A percentile compares a stretch with the other conserved stretches of the same genome.
Evolutionary conservation across 768 basidiomycete genomes (phyloP).

Genomic region (Mycena epipterygia): DNA sequence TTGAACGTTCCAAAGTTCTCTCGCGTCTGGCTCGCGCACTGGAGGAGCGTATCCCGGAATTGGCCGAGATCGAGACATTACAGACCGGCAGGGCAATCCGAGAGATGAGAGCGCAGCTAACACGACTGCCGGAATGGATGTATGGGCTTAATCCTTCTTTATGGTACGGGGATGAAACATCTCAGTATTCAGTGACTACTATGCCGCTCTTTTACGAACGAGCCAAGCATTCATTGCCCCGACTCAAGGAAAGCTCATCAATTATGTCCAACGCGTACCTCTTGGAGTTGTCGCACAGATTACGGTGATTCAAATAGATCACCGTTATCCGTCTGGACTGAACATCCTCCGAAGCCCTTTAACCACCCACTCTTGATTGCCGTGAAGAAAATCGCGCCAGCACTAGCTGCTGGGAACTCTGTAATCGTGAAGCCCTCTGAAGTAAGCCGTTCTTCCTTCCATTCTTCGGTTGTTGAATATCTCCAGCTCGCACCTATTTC

Average conservation of each 20-base stretch:
- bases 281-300: slow-evolving; percentile 93
- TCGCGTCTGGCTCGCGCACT: slow-evolving; percentile 74
- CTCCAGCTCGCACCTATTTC: slow-evolving; percentile 81
- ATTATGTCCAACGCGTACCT: slow-evolving; percentile 84
- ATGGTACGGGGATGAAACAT: not conserved
- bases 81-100: slow-evolving; percentile 88
- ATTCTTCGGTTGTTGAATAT: slow-evolving; percentile 5
- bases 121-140: slow-evolving; percentile 90
- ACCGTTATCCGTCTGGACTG: not conserved
- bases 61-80: slow-evolving; percentile 76
- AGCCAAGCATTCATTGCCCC: slow-evolving; percentile 79
- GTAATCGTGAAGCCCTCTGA: slow-evolving; percentile 89
- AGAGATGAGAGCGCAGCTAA: slow-evolving; percentile 87
- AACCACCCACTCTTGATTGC: slow-evolving; percentile 93
- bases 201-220: slow-evolving; percentile 79
- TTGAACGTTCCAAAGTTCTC: slow-evolving; percentile 75
- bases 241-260: slow-evolving; percentile 83
- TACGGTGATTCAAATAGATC: slow-evolving; percentile 63
- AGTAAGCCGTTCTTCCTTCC: slow-evolving; percentile 48
- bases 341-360: slow-evolving; percentile 69
- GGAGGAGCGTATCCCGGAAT: slow-evolving; percentile 66
- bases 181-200: slow-evolving; percentile 73
- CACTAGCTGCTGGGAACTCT: slow-evolving; percentile 87
- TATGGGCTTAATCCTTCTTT: slow-evolving; percentile 50
- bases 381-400: slow-evolving; percentile 90